phyloP scores from a whole-genome alignment of 768 basidiomycete genomes.

The Mycena haematopus region DNA sequence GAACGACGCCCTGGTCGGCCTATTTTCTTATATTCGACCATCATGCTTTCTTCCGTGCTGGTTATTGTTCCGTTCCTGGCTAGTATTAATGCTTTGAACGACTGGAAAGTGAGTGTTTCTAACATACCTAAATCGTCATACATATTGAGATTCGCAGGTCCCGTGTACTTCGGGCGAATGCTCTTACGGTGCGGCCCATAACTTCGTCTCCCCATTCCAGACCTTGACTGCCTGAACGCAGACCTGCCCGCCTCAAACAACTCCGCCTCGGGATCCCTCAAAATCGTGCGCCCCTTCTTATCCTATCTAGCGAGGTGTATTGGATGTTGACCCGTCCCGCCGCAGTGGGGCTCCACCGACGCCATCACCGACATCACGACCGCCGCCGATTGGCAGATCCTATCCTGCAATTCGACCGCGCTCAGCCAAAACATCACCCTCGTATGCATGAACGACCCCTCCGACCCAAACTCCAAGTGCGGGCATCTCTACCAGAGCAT shows the following conservation, averaged over 20 bases:
- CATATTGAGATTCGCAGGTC: neutral
- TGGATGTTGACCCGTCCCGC: neutral
- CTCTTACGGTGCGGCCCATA: neutral
- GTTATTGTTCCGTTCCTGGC: constrained; percentile 11
- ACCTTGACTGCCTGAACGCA: no score
- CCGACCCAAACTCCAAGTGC: constrained; percentile 32
- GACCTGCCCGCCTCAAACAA: constrained; percentile 15
- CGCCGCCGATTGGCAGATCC: constrained; percentile 50
- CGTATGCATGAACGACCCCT: constrained; percentile 31
- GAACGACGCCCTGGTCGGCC: constrained; percentile 15
- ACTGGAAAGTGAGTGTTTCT: constrained; percentile 11
- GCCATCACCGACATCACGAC: constrained; percentile 46
- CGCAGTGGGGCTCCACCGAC: constrained; percentile 32
- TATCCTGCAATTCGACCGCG: constrained; percentile 40
- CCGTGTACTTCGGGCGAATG: constrained; percentile 23
- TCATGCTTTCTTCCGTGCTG: constrained; percentile 11
- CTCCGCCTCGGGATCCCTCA: constrained; percentile 3
- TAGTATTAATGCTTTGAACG: constrained; percentile 19
- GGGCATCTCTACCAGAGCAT: constrained; percentile 38
- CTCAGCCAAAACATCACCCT: constrained; percentile 42
- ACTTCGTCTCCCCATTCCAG: no score
- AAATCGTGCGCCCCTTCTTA: constrained; percentile 13
- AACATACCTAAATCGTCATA: no score
- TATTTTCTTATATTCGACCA: neutral
- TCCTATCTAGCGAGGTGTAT: no score